These are phyloP conservation scores for Cercospora sp. DNA, from an alignment of 2,329 filamentous ascomycete genomes.

Conservation along the genomic window DNA sequence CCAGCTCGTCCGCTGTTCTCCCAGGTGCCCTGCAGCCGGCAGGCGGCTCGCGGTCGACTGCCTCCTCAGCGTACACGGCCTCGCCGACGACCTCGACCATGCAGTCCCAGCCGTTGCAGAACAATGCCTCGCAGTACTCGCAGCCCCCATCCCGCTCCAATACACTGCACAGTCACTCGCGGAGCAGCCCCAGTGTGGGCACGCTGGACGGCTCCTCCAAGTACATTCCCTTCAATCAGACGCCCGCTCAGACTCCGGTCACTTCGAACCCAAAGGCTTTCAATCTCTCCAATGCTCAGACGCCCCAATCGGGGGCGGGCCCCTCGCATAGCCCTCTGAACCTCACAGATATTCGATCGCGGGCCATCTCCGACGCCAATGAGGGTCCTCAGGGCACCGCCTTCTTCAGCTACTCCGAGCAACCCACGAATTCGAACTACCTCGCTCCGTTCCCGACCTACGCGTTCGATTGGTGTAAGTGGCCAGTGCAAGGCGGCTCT, in stretches of 20 bases:
- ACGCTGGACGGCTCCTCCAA: slow-evolving; percentile 50
- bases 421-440: slow-evolving; percentile 82
- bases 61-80: slow-evolving; percentile 58
- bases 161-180: slow-evolving; percentile 70
- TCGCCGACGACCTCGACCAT: slow-evolving; percentile 60
- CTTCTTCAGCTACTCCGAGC: slow-evolving; percentile 65
- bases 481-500: slow-evolving; percentile 73
- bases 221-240: slow-evolving; percentile 64
- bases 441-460: slow-evolving; percentile 93
- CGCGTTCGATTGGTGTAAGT: slow-evolving; percentile 99
- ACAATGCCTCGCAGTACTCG: slow-evolving; percentile 61
- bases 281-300: slow-evolving; percentile 64
- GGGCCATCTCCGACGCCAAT: slow-evolving; percentile 76
- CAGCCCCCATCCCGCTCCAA: slow-evolving; percentile 64
- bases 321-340: slow-evolving; percentile 85
- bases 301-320: slow-evolving; percentile 53
- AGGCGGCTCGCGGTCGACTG: slow-evolving; percentile 53
- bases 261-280: slow-evolving; percentile 46
- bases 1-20: slow-evolving; percentile 45
- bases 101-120: slow-evolving; percentile 49
- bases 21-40: slow-evolving; percentile 63
- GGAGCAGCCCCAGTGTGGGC: slow-evolving; percentile 72
- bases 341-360: slow-evolving; percentile 85
- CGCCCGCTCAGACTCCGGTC: slow-evolving; percentile 56
- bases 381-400: slow-evolving; percentile 65